These are phyloP conservation scores for Zarea fungicola DNA, from an alignment of 2,329 filamentous ascomycete genomes.

Conservation along the genomic window DNA sequence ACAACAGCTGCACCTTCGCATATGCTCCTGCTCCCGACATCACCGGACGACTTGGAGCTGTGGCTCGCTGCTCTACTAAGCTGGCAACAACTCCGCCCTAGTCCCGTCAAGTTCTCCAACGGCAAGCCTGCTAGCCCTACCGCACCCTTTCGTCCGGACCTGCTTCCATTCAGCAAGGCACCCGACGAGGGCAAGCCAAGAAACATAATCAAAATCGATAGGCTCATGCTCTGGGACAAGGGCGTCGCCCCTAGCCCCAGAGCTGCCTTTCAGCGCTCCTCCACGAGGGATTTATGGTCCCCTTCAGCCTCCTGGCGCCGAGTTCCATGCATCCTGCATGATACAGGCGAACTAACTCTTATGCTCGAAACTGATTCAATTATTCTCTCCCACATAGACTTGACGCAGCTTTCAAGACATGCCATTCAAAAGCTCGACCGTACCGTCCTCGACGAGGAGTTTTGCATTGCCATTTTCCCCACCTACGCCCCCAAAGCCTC, in stretches of 20 bases:
- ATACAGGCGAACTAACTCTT: slow-evolving; percentile 90
- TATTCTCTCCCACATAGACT: slow-evolving; percentile 74
- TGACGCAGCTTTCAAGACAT: slow-evolving; percentile 83
- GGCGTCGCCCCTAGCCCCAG: slow-evolving; percentile 51
- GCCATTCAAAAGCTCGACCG: slow-evolving; percentile 86
- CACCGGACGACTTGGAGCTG: slow-evolving; percentile 63
- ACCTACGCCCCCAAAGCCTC: slow-evolving; percentile 76
- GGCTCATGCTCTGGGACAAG: slow-evolving; percentile 87
- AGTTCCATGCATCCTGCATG: slow-evolving; percentile 88
- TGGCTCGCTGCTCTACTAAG: slow-evolving; percentile 78
- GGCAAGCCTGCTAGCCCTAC: slow-evolving; percentile 29
- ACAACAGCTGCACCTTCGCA: slow-evolving; percentile 50
- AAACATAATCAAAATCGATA: slow-evolving; percentile 93
- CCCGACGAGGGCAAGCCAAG: slow-evolving; percentile 29
- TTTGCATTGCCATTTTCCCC: slow-evolving; percentile 92
- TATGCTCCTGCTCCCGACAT: slow-evolving; percentile 59
- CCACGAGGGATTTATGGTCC: slow-evolving; percentile 51
- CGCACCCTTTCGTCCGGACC: slow-evolving; percentile 36
- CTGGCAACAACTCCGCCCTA: slow-evolving; percentile 71
- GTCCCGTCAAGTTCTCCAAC: slow-evolving; percentile 48
- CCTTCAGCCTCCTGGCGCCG: slow-evolving; percentile 67
- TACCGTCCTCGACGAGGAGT: slow-evolving; percentile 87
- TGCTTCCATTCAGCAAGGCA: slow-evolving; percentile 36
- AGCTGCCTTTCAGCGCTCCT: slow-evolving; percentile 52
- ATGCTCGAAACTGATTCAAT: slow-evolving; percentile 80